Base-by-base conservation (phyloP, 2,329 filamentous ascomycete species). In the Alternaria incomplexa region DNA sequence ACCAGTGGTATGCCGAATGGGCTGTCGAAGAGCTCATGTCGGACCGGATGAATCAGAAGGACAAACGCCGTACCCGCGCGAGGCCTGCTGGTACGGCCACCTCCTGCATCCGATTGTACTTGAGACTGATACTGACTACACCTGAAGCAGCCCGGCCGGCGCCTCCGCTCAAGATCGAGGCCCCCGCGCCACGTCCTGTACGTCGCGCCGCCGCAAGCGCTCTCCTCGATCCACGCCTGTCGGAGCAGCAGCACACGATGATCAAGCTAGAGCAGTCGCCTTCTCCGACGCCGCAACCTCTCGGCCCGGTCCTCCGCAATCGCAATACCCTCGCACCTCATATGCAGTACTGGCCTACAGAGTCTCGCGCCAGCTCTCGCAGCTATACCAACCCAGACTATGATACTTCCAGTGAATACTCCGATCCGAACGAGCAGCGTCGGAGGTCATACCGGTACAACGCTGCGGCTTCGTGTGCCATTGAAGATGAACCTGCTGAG, bases 41-140 rank as follows among this genome's bases (percentile, higher is more conserved):
- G 5, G 90, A 95, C 63, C 87, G 95, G 23, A 89, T 96, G 84
- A 87, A 85, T 53, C 86, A 89, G 61, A 97, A 96, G 78, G 90
- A 93, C 73, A 84, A 86, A 74, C 93, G 89, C 77, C 88, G 88
- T 70, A 79, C 82, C 70, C 74, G 80, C 52, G 62, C 77, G 32
- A 78, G 71, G 47, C 68, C 73, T 45, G 48, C 71, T 61, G 72
- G 78, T 80, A 79, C 32, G 54, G 53, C 64, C 61, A 69, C 53
- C 46, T 58, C 54, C 46, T 58, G n/a, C 54, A 48, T 47, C 46
- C 17, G 43, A 22, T 48, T 15, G 20, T 50, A 46, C 23, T 22
- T 23, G 23, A 52, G 36, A 48, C 48, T 36, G 25, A 65, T 47
- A 56, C 76, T 78, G 52, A 80, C 67, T 46, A 59, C 46, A 63